Evolutionary conservation across 75 land plant species (phyloP).

Genomic region (Ceratopteris richardii): DNA sequence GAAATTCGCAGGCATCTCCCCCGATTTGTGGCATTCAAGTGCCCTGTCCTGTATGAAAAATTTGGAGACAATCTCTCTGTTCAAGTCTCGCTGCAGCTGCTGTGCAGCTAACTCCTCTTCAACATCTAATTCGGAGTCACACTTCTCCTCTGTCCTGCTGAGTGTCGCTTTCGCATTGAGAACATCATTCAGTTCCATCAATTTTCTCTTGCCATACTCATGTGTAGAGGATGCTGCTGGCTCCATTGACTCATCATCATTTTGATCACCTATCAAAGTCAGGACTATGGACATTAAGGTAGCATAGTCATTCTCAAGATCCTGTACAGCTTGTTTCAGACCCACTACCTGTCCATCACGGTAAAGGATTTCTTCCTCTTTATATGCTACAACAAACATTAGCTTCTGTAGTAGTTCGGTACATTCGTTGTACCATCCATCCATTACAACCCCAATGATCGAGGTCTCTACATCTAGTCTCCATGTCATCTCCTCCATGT

Average conservation of each 20-base stretch:
- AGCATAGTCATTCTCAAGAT: constrained; percentile 8
- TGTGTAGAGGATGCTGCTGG: not conserved
- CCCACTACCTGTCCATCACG: not conserved
- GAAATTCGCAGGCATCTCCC: not conserved
- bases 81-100: not conserved
- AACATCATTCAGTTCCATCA: constrained; percentile 1
- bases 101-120: not conserved
- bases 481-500: not conserved
- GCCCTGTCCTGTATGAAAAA: not conserved
- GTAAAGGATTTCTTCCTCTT: not conserved
- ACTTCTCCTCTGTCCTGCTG: not conserved
- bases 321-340: not conserved
- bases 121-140: not conserved
- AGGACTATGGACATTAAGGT: constrained; percentile 6
- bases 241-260: constrained; percentile 1
- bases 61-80: constrained; percentile 1
- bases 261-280: not conserved
- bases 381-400: not conserved
- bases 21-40: not conserved
- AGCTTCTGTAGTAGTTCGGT: not conserved
- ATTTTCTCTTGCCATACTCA: constrained; percentile 2
- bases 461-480: not conserved
- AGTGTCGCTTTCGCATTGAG: not conserved
- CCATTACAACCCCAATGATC: not conserved
- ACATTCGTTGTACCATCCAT: not conserved